Base-by-base conservation (phyloP, 1,139 yeast species). In the Hyphopichia pseudoburtonii region DNA sequence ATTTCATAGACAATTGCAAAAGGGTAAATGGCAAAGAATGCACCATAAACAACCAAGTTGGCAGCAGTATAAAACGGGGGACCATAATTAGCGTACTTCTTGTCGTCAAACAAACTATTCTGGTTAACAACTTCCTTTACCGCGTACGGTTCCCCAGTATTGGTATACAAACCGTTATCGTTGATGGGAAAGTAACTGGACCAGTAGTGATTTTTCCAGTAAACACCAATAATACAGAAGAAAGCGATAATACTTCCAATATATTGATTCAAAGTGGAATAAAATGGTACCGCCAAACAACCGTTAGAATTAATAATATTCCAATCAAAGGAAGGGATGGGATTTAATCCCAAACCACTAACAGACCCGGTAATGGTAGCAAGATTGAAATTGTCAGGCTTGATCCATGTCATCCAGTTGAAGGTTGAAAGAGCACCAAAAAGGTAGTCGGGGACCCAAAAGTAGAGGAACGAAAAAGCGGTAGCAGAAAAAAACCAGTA, bases 11-110 rank as follows among this genome's bases (percentile, higher is more conserved):
- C 60, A 41, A 81, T 64, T 15, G 73, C 61, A 36, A 78, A 73
- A 9, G 86, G 85, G 50, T 80, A 80, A 33, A 76, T 52, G 12
- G 79, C 74, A 53, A 81, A 79, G 48, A 70, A 76, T 1, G 80
- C 69, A 19, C 84, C 84, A 49, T 79, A 80, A 5, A 64, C 47
- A 7, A 79, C 78, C 46, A 66, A 51, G 42, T 62, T 62, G 6
- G 62, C 70, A 5, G 72, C 71, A 1, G 67, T 46, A 38, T 64
- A 66, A 45, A 56, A 67, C 34, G 73, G 70, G 1, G 80, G 80
- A 1, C 82, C 78, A 44, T 73, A 67, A 18, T 54, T 43, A 38
- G 68, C 60, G 48, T 74, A 76, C 43, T 68, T 70, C 5, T 40
- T 52, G n/a, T 49, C 32, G 42, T 71, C 76, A 37, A 76, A 60